phyloP scores from a whole-genome alignment of 192 early-diverging fungal species.

The Diversispora eburnea region DNA sequence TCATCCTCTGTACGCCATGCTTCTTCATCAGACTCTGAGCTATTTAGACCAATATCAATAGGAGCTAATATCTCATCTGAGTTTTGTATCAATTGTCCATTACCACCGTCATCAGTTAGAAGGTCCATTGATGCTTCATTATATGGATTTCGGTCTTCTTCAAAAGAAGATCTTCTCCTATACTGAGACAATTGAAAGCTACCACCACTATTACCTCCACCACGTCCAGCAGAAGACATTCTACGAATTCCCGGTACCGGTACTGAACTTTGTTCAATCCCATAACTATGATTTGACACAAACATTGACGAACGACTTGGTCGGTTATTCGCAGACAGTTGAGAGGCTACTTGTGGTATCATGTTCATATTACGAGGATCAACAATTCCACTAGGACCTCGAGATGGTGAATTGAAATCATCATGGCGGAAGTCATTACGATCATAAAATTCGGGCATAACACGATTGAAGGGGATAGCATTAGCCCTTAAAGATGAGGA shows the following conservation, averaged over 20 bases:
- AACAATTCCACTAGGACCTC: not conserved
- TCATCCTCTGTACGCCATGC: conserved; percentile 5
- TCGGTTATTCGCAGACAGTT: not conserved
- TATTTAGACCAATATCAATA: too few species aligned
- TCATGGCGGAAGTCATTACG: conserved; percentile 12
- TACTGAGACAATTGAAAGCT: not conserved
- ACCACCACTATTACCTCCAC: too few species aligned
- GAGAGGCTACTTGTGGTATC: not conserved
- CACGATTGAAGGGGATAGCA: not conserved
- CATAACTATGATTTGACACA: not conserved
- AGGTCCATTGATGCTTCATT: not conserved
- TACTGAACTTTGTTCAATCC: not conserved
- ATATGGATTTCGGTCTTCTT: not conserved
- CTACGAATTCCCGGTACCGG: not conserved
- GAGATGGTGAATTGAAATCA: not conserved
- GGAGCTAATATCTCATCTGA: too few species aligned
- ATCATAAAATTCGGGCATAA: conserved; percentile 3
- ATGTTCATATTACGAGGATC: not conserved
- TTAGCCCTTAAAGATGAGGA: not conserved
- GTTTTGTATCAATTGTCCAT: too few species aligned
- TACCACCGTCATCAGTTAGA: not conserved
- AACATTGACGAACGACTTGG: not conserved
- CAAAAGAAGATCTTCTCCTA: not conserved
- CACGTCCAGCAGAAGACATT: not conserved
- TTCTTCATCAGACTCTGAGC: conserved; percentile 14